Conservation (phyloP, 73 alveolate species). For the Tetrahymena borealis region DNA sequence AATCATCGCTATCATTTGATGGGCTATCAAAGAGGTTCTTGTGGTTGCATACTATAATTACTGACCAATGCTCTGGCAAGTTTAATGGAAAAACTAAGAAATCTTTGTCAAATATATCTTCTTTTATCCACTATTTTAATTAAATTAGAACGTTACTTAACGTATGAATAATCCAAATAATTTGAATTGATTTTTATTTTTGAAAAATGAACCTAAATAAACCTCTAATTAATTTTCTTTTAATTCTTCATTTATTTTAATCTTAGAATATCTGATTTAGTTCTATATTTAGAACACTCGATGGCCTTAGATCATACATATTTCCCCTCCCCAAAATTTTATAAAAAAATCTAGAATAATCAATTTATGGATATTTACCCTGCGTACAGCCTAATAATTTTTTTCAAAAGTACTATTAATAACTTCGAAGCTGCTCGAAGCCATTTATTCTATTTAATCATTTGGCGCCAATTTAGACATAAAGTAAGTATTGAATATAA, state of each 20-base stretch:
- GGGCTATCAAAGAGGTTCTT: not conserved
- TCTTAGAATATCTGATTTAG: no score
- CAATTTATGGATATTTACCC: not conserved
- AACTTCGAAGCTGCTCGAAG: not conserved
- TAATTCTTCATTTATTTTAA: no score
- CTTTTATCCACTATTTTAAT: constrained; percentile 39
- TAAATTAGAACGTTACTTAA: not conserved
- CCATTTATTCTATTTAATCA: constrained; percentile 6
- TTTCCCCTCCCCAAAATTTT: no score
- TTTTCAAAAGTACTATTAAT: not conserved
- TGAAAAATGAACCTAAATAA: no score
- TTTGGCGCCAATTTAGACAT: constrained; percentile 23
- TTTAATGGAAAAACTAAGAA: constrained; percentile 35
- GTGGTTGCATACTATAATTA: not conserved
- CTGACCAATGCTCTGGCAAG: constrained; percentile 44
- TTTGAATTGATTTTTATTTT: not conserved
- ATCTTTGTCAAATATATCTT: constrained; percentile 29
- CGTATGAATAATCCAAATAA: not conserved
- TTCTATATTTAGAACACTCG: no score
- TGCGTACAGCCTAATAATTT: not conserved
- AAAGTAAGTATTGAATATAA: constrained; percentile 28
- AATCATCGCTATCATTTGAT: not conserved
- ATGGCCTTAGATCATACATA: no score
- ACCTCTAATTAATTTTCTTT: no score
- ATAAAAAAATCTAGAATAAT: no score